These are phyloP conservation scores for barley (Hordeum vulgare) DNA, from an alignment of 176 grass and related monocot species.

Conservation along the genomic window DNA sequence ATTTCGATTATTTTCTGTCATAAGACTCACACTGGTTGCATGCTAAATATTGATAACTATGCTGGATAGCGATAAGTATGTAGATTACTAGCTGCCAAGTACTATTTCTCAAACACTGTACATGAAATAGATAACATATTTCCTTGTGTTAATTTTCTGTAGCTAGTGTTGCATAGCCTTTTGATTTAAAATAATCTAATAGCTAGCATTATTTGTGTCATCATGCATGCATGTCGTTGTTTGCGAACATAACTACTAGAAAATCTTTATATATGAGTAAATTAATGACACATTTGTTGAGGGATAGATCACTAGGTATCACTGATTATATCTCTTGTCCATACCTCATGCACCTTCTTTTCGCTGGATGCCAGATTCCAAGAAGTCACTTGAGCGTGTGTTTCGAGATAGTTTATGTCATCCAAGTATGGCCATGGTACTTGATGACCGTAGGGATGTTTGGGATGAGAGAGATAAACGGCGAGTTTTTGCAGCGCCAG, in stretches of 20 bases:
- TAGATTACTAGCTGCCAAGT: not conserved
- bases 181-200: not conserved
- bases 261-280: not conserved
- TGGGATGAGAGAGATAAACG: conserved; percentile 69
- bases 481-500: conserved; percentile 44
- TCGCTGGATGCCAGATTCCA: conserved; percentile 1
- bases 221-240: not conserved
- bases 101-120: not conserved
- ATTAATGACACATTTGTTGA: not conserved
- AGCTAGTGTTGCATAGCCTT: not conserved
- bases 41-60: not conserved
- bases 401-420: conserved; percentile 52
- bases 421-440: conserved; percentile 71
- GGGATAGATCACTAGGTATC: not conserved
- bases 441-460: conserved; percentile 54
- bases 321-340: not conserved
- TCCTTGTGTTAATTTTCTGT: not conserved
- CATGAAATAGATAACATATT: not conserved
- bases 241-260: not conserved
- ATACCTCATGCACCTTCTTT: not conserved
- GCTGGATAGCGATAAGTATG: not conserved
- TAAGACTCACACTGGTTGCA: not conserved
- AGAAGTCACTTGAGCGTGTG: conserved; percentile 59
- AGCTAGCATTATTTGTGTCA: not conserved
- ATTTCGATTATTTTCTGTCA: not conserved